Base-by-base conservation (phyloP, 2,329 filamentous ascomycete genomes). In the Thyridium curvatum region DNA sequence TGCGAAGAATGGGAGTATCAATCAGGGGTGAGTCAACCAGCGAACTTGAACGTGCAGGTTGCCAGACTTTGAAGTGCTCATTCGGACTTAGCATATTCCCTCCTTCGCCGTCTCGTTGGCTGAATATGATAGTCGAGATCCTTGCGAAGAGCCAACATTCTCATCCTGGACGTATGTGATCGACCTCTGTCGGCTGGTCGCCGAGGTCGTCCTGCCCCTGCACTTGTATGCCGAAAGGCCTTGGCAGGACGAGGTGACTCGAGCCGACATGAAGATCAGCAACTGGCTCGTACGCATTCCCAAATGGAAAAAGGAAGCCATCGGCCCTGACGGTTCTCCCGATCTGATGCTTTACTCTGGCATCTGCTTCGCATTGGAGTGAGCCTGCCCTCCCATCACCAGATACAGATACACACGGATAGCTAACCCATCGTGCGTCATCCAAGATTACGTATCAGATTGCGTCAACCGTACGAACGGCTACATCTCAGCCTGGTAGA, bases 1-100 rank as follows among this genome's bases (percentile, higher is more conserved):
- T 65, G 59, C 35, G 63, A 66, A 46, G 60, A 65, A 44, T 60
- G 52, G 50, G 56, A 65, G 44, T 66, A 64, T 41, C 56, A 63
- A 30, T 50, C 56, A 42, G 61, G 61, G 41, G 62, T 65, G 51
- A 49, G 60, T 49, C 26, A 21, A 32, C 13, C 21, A n/a, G 21
- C 21, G 10, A 6, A 26, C 16, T 15, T n/a, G n/a, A 13, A 10
- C 15, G 36, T 16, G 30, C n/a, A 4, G 28, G 35, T 47, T 12
- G 45, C 39, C 18, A 26, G 21, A 6, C 6, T 10, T 6, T 26
- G 21, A 10, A 26, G 6, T 26, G 21, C 18, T n/a, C 8, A 18
- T 31, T 7, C 17, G 62, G 53, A 39, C 52, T 15, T 64, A 26
- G 21, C 21, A 26, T 26, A 26, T 66, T 32, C 59, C 61, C 12